Percentiles rank a stretch among this genome's conserved stretches.
These are phyloP conservation scores for Sarocladiaceae sp. DNA, from an alignment of 2,329 filamentous ascomycete genomes.

Conservation along the genomic window DNA sequence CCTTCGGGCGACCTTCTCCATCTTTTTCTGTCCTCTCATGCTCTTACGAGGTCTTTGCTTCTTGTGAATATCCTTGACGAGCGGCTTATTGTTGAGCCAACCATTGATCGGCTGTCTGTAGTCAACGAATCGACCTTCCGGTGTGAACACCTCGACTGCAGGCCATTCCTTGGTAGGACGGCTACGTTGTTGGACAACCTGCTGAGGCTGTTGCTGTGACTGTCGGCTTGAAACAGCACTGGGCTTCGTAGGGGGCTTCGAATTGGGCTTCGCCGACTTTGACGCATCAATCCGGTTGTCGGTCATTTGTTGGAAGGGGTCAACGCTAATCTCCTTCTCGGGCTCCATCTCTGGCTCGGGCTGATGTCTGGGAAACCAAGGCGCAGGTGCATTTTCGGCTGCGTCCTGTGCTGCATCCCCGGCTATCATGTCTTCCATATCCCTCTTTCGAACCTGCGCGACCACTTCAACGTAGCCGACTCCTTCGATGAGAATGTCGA, in stretches of 20 bases:
- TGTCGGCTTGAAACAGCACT: no score
- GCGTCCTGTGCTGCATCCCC: background rate
- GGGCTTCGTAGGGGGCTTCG: no score
- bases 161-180: conserved; percentile 48
- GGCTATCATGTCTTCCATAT: conserved; percentile 20
- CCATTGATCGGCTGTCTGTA: conserved; percentile 65
- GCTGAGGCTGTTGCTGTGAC: background rate
- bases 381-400: no score
- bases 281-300: conserved; percentile 5
- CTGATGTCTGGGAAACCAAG: no score
- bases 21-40: conserved; percentile 60
- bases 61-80: conserved; percentile 41
- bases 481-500: conserved; percentile 86
- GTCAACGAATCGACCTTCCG: conserved; percentile 76
- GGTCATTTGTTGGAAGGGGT: background rate
- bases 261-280: conserved; percentile 12
- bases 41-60: conserved; percentile 59
- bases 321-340: conserved; percentile 14
- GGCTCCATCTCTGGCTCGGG: conserved; percentile 11
- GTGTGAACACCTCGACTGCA: conserved; percentile 78
- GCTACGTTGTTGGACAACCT: conserved; percentile 11
- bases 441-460: conserved; percentile 68
- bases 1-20: background rate
- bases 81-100: conserved; percentile 59
- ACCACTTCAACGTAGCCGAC: conserved; percentile 90